A percentile compares a stretch with the other conserved stretches of the same genome.
Conservation (phyloP, 2,329 filamentous ascomycete species). For the Penicillium sp. region DNA sequence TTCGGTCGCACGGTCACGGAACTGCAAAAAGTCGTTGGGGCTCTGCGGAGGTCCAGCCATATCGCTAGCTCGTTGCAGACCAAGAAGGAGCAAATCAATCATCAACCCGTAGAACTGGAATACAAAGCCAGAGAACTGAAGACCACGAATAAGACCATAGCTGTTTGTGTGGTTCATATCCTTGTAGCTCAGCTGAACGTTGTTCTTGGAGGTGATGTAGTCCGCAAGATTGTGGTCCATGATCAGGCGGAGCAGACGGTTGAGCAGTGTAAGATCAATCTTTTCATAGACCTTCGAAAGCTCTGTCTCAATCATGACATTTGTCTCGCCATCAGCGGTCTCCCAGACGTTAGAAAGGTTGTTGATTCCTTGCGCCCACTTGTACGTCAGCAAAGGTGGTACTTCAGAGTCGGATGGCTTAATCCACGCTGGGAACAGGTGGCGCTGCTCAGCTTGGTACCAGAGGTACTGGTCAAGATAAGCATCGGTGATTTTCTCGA, state of each 20-base stretch:
- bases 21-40: slow-evolving; percentile 97
- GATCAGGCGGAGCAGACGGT: slow-evolving; percentile 88
- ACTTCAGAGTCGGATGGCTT: slow-evolving; percentile 99
- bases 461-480: slow-evolving; percentile 98
- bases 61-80: slow-evolving; percentile 94
- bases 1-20: slow-evolving; percentile 90
- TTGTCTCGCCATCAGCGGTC: slow-evolving; percentile 90
- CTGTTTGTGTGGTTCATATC: slow-evolving; percentile 99
- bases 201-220: slow-evolving; percentile 99
- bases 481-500: slow-evolving; percentile 99
- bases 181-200: slow-evolving; percentile 98
- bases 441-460: slow-evolving; percentile 98
- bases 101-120: slow-evolving; percentile 99
- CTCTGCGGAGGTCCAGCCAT: slow-evolving; percentile 92
- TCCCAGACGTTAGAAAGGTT: slow-evolving; percentile 97
- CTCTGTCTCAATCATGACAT: slow-evolving; percentile 98
- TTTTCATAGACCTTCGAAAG: slow-evolving; percentile 99
- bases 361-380: slow-evolving; percentile 99
- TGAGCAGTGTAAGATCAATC: slow-evolving; percentile 94
- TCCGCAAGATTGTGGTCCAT: slow-evolving; percentile 99
- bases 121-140: slow-evolving; percentile 97
- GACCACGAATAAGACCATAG: slow-evolving; percentile 95
- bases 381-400: slow-evolving; percentile 90
- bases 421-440: slow-evolving; percentile 98
- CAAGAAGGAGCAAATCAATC: slow-evolving; percentile 87